Base-by-base conservation (phyloP, 192 early-diverging fungal species). In the Powellomyces hirtus region DNA sequence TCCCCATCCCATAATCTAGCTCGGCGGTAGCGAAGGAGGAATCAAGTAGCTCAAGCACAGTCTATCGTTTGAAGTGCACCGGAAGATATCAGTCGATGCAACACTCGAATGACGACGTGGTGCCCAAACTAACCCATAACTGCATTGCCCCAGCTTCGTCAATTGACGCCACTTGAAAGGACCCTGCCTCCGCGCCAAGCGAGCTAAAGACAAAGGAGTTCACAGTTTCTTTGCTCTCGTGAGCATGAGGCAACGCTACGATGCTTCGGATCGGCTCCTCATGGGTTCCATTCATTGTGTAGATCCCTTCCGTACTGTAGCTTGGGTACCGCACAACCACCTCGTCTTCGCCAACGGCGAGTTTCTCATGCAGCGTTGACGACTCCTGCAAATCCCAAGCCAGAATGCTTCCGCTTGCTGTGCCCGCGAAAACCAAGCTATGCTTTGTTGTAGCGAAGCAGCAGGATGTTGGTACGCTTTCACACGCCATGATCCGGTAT, bases 111-210 rank as follows among this genome's bases (percentile, higher is more conserved):
- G n/a, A n/a, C n/a, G n/a, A n/a, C n/a, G n/a, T n/a, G n/a, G n/a
- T n/a, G n/a, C n/a, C n/a, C n/a, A n/a, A n/a, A n/a, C 74, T 29
- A 36, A 81, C 77, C 82, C 82, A 84, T 33, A 68, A 27, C 20
- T 78, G 73, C 13, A 82, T 22, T 26, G 33, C 38, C 4, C 77
- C 82, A 11, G 38, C 35, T 22, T 64, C 59, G 59, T 84, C 82
- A 7, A 83, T 27, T 24, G 80, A 66, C 3, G 60, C 59, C 4
- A 84, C 45, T 45, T 73, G 74, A 70, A 73, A 77, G 11, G 70
- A 68, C 53, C 50, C 34, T n/a, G 22, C 59, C 31, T 55, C 70
- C 45, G 60, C 40, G 52, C 35, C 57, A 7, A 24, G 22, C 2
- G 10, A 22, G 4, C 30, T 27, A 58, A 29, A 24, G 11, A 26